Evolutionary conservation across 495 filamentous ascomycete genomes (phyloP).

Genomic region (Gamarada debralockiae): DNA sequence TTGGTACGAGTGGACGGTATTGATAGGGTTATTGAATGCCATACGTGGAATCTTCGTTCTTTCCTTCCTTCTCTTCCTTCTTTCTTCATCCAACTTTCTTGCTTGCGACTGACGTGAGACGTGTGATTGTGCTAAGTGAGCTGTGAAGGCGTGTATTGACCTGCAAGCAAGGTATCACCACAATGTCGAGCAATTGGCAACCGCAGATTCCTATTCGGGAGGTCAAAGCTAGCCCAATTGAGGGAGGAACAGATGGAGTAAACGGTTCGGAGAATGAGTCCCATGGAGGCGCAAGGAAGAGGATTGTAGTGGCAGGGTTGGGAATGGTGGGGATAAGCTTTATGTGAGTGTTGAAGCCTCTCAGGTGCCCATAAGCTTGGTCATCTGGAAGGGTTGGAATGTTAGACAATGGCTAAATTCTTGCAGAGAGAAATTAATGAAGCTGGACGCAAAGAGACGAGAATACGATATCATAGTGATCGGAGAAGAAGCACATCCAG

Average conservation of each 20-base stretch:
- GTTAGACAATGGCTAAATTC: not conserved
- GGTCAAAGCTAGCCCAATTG: slow-evolving; percentile 18
- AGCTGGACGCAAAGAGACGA: slow-evolving; percentile 70
- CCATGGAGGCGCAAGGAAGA: slow-evolving; percentile 44
- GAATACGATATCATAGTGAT: slow-evolving; percentile 88
- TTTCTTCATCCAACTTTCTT: not conserved
- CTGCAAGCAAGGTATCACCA: not conserved
- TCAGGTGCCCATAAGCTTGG: slow-evolving; percentile 25
- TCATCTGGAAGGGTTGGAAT: no score
- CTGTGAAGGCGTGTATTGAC: not conserved
- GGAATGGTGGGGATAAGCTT: slow-evolving; percentile 96
- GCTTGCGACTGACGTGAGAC: not conserved
- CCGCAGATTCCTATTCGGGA: slow-evolving; percentile 19
- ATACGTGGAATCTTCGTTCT: not conserved
- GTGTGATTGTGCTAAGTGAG: not conserved
- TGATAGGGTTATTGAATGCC: no score
- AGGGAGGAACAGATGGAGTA: slow-evolving; percentile 20
- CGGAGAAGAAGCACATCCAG: slow-evolving; percentile 87
- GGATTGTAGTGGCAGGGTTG: slow-evolving; percentile 82
- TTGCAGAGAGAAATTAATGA: slow-evolving; percentile 83
- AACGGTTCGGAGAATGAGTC: slow-evolving; percentile 15
- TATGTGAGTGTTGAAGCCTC: slow-evolving; percentile 80
- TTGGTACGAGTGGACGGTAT: not conserved
- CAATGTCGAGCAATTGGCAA: slow-evolving; percentile 22
- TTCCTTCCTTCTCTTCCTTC: slow-evolving; percentile 5